Percentiles rank a stretch among this genome's conserved stretches.
These are phyloP conservation scores for Aspergillus sp. DNA, from an alignment of 2,329 filamentous ascomycete genomes.

Conservation along the genomic window DNA sequence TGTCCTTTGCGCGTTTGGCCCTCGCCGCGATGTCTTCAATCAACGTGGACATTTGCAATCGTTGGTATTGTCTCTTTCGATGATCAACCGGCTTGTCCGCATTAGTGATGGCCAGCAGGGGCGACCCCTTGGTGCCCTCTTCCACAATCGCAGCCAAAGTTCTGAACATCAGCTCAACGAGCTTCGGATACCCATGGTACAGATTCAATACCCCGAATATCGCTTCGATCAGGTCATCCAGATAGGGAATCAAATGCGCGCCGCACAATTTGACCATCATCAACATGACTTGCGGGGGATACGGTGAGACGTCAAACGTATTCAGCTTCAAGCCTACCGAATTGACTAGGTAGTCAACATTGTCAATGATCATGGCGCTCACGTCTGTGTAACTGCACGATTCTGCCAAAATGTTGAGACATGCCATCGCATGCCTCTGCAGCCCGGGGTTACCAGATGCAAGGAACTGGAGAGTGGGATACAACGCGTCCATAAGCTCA, in stretches of 20 bases:
- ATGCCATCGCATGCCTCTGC: constrained; percentile 71
- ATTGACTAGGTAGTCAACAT: constrained; percentile 95
- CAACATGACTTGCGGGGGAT: constrained; percentile 76
- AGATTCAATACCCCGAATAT: constrained; percentile 91
- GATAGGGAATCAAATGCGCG: constrained; percentile 68
- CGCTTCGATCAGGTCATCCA: constrained; percentile 83
- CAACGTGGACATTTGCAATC: constrained; percentile 24
- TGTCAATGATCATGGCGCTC: constrained; percentile 72
- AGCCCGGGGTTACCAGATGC: constrained; percentile 60
- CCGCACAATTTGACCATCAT: constrained; percentile 94
- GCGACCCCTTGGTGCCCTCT: constrained; percentile 58
- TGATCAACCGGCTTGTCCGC: constrained; percentile 15
- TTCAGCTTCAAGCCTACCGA: constrained; percentile 82
- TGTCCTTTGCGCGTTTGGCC: constrained; percentile 18
- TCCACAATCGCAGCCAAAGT: constrained; percentile 76
- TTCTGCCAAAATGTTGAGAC: constrained; percentile 67
- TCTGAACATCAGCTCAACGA: constrained; percentile 77
- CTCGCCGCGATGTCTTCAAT: constrained; percentile 24
- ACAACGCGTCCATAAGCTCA: constrained; percentile 84
- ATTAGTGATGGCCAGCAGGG: constrained; percentile 37
- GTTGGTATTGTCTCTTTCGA: constrained; percentile 21
- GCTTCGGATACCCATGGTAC: constrained; percentile 81
- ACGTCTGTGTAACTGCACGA: constrained; percentile 67
- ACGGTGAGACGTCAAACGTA: constrained; percentile 82
- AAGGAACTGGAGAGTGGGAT: constrained; percentile 81